These are phyloP conservation scores for Podospora australis DNA, from an alignment of 495 filamentous ascomycete genomes.

Conservation along the genomic window DNA sequence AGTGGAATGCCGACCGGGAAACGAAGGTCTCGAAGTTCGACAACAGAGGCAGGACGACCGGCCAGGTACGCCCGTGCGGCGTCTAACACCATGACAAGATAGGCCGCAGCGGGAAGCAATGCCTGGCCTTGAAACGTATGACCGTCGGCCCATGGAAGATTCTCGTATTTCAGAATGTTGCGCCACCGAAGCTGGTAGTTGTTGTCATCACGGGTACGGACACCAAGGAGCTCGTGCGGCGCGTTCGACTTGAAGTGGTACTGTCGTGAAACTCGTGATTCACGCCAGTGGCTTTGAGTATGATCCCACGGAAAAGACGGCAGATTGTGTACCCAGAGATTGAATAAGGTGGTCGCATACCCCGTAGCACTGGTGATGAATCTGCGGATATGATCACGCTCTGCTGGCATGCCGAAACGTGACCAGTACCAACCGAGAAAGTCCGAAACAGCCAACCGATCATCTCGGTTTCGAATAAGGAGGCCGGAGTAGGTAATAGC, in stretches of 20 bases:
- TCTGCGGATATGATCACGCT: slow-evolving; percentile 17
- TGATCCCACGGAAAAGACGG: slow-evolving; percentile 49
- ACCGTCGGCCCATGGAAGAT: slow-evolving; percentile 33
- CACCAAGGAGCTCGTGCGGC: slow-evolving; percentile 45
- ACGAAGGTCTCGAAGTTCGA: slow-evolving; percentile 34
- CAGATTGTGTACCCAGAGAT: slow-evolving; percentile 21
- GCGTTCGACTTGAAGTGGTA: slow-evolving; percentile 32
- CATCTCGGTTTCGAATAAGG: slow-evolving; percentile 33
- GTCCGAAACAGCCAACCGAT: slow-evolving; percentile 35
- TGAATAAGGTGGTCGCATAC: slow-evolving; percentile 18
- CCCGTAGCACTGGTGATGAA: slow-evolving; percentile 34
- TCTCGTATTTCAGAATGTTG: slow-evolving; percentile 40
- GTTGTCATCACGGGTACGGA: slow-evolving; percentile 38
- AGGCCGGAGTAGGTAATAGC: slow-evolving; percentile 35
- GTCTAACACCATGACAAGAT: slow-evolving; percentile 40
- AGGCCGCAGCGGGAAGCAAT: slow-evolving; percentile 39
- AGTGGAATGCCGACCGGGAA: slow-evolving; percentile 46
- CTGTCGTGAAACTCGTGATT: slow-evolving; percentile 43
- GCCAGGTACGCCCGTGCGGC: slow-evolving; percentile 26
- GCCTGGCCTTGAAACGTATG: slow-evolving; percentile 41
- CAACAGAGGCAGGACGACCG: slow-evolving; percentile 25
- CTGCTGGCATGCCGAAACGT: slow-evolving; percentile 27
- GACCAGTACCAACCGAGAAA: slow-evolving; percentile 48
- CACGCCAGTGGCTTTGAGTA: slow-evolving; percentile 35
- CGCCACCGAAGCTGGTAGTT: slow-evolving; percentile 37